These are phyloP conservation scores for Cladosporium austrohemisphaericum DNA, from an alignment of 2,329 filamentous ascomycete species.

Conservation along the genomic window DNA sequence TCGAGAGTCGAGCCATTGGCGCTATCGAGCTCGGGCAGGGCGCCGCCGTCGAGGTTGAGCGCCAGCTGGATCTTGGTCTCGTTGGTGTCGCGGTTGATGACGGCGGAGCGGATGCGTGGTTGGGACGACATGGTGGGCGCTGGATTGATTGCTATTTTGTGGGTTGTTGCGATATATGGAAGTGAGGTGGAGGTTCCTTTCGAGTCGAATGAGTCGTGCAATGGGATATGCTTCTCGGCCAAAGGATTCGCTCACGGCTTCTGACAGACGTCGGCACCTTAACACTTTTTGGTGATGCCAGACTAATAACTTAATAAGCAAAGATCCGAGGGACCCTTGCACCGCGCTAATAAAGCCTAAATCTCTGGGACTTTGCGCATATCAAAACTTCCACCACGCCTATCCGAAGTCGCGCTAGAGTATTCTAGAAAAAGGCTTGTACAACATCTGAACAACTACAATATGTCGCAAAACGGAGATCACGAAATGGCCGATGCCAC, in stretches of 20 bases:
- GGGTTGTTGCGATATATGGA: background rate
- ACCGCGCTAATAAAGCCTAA: conserved; percentile 18
- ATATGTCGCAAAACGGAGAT: conserved; percentile 23
- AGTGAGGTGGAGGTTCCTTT: background rate
- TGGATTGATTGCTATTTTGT: conserved; percentile 1
- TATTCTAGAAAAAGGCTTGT: background rate
- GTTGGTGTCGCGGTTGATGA: conserved; percentile 86
- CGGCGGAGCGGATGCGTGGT: conserved; percentile 60
- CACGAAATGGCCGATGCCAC: conserved; percentile 36
- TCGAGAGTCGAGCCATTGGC: conserved; percentile 57
- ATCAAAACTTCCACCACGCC: conserved; percentile 5
- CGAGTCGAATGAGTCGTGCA: background rate
- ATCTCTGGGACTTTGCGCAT: conserved; percentile 16
- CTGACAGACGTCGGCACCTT: background rate
- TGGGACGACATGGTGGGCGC: conserved; percentile 25
- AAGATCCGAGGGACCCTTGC: conserved; percentile 13
- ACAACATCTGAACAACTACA: background rate
- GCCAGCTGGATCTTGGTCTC: conserved; percentile 95
- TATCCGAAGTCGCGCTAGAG: background rate
- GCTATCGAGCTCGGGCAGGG: conserved; percentile 36
- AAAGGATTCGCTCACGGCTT: background rate
- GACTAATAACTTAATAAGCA: conserved; percentile 11
- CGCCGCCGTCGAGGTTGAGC: conserved; percentile 88
- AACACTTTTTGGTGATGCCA: background rate
- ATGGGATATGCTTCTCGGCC: background rate